Evolutionary conservation across 768 basidiomycete species (phyloP), one percentile per base, ranked within the genome.

Genomic region (Lentinus tigrinus): DNA sequence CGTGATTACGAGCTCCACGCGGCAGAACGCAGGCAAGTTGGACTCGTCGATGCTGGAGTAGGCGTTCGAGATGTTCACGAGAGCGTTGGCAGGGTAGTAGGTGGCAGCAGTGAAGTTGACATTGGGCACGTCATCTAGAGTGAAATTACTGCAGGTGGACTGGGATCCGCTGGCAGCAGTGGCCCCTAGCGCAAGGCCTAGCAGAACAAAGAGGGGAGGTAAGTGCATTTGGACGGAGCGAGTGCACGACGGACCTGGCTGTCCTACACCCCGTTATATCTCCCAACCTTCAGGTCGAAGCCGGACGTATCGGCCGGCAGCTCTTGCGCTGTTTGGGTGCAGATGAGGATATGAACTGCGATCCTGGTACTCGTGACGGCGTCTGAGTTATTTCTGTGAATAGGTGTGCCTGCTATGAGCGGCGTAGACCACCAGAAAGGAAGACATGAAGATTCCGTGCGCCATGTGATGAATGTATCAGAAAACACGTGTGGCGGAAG

Each of bases 1-100:
- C 14, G 60, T 65, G 28, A 69, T 57, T n/a, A 54, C 50, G 14
- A 66, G 62, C 50, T 69, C 54, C 11, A 67, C 57, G n/a, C 67
- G 68, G 47, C 68, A 69, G 50, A 69, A 66, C 3, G 56, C 63
- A 21, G 65, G 64, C 9, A 68, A 61, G 16, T 47, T 55, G 14
- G 60, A 47, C 24, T 51, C 46, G 23, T 68, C 58, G 62, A 68
- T 66, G 42, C 56, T 62, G 16, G 65, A 63, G 34, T 53, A 63
- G 36, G 31, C 47, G 42, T 62, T 68, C 19, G 60, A 57, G 42
- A 68, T 56, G 47, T 68, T 63, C 24, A 68, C 67, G 17, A 21
- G 55, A 19, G 52, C 49, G 16, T 62, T 53, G 13, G 60, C 57
- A 17, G 62, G 19, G 42, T 52, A 67, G 47, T 63, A 60, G 3